Evolutionary conservation across 106 monocot species (phyloP).

Genomic region (Dendrobium huoshanense): DNA sequence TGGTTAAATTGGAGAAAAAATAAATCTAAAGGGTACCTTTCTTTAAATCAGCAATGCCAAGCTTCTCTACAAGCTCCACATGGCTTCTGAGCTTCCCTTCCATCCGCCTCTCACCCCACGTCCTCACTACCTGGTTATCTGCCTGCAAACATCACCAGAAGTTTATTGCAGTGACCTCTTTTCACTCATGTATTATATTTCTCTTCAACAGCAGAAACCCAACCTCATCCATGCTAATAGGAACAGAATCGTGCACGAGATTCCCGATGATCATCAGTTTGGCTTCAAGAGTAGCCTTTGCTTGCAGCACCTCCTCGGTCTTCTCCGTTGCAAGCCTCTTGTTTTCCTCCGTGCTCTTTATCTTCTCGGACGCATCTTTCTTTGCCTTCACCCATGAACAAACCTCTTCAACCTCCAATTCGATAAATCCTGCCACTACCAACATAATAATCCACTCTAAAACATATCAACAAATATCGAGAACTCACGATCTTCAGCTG

Average conservation of each 20-base stretch:
- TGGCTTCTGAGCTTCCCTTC: constrained; percentile 74
- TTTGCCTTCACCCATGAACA: constrained; percentile 33
- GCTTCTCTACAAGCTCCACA: constrained; percentile 79
- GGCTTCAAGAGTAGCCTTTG: constrained; percentile 64
- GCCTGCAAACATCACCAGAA: constrained; percentile 33
- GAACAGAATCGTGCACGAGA: constrained; percentile 86
- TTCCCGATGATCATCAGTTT: constrained; percentile 69
- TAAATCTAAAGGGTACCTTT: constrained; percentile 40
- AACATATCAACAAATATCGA: not conserved
- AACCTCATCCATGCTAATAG: constrained; percentile 84
- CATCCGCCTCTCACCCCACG: constrained; percentile 52
- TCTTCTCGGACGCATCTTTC: constrained; percentile 72
- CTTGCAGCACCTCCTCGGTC: constrained; percentile 74
- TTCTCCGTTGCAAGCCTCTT: constrained; percentile 58
- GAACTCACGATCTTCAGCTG: constrained; percentile 63
- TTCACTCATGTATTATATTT: not conserved
- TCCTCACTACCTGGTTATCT: constrained; percentile 63
- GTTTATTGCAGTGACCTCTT: not conserved
- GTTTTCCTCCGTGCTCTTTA: constrained; percentile 75
- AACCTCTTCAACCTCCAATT: not conserved
- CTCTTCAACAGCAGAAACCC: not conserved
- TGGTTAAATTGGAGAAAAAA: not conserved
- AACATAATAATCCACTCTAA: not conserved
- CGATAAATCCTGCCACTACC: too few relatives aligned
- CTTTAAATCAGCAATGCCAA: constrained; percentile 73